Conservation (phyloP, 164 flowering plant genomes). For the Houttuynia cordata region DNA sequence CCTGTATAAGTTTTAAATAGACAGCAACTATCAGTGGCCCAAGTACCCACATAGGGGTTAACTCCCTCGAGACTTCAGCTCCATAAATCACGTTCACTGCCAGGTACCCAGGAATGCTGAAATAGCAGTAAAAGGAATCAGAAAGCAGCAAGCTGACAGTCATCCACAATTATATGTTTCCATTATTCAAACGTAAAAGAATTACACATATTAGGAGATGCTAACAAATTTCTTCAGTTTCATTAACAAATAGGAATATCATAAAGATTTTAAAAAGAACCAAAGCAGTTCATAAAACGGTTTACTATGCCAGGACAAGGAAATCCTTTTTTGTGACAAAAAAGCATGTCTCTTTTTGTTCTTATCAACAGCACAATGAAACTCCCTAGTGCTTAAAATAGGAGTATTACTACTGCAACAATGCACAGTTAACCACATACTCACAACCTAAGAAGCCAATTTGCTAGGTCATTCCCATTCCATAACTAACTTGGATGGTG, state of each 20-base stretch:
- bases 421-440: neutral
- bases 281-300: neutral
- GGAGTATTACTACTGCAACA: neutral
- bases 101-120: slow-evolving; percentile 61
- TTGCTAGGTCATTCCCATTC: neutral
- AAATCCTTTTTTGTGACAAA: neutral
- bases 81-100: slow-evolving; percentile 54
- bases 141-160: neutral
- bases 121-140: slow-evolving; percentile 3
- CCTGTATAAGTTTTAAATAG: slow-evolving; percentile 50
- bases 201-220: too few species aligned
- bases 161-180: neutral
- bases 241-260: too few species aligned
- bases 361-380: neutral
- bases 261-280: too few species aligned
- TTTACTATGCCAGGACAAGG: neutral
- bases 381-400: neutral
- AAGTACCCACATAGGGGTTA: slow-evolving; percentile 67
- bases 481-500: too few species aligned
- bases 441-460: neutral
- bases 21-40: slow-evolving; percentile 70
- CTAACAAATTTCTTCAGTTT: too few species aligned
- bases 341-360: neutral
- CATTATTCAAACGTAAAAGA: neutral
- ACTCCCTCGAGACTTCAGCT: slow-evolving; percentile 62